Conservation (phyloP, 352 stramenopile species). For the Peronospora destructor region DNA sequence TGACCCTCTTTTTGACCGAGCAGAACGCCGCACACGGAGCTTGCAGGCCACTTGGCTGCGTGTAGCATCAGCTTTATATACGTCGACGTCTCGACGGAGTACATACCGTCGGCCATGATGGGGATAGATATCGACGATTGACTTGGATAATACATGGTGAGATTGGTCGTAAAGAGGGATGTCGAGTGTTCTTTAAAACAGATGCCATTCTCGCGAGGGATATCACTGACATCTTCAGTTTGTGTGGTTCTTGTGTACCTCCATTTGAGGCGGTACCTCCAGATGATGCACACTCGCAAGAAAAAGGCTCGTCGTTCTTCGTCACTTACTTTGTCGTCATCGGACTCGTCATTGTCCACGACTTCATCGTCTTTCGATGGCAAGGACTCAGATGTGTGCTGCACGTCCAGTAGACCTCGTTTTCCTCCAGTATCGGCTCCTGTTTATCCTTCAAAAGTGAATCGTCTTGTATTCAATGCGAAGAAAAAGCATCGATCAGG, state of each 20-base stretch:
- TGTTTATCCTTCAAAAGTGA: conserved; percentile 42
- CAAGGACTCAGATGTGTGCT: conserved; percentile 12
- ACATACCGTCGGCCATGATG: conserved; percentile 41
- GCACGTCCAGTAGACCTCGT: conserved; percentile 16
- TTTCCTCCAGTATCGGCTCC: conserved; percentile 49
- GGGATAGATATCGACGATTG: conserved; percentile 6
- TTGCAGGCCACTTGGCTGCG: conserved; percentile 47
- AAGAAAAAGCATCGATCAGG: conserved; percentile 73
- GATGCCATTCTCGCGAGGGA: conserved; percentile 3
- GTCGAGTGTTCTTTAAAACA: neutral
- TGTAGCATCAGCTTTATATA: conserved; percentile 78
- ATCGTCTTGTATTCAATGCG: conserved; percentile 39
- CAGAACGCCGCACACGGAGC: conserved; percentile 47
- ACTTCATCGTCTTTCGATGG: conserved; percentile 39
- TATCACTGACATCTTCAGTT: conserved; percentile 13
- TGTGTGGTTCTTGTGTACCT: conserved; percentile 20
- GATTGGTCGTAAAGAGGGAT: conserved; percentile 14
- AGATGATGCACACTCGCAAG: conserved; percentile 19
- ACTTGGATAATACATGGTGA: conserved; percentile 15
- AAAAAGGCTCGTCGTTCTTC: conserved; percentile 35
- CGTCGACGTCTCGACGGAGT: conserved; percentile 49
- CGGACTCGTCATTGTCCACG: conserved; percentile 28
- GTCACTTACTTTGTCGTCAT: conserved; percentile 42
- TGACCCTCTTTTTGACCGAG: conserved; percentile 44
- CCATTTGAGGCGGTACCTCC: neutral